Percentiles rank a stretch among this genome's conserved stretches.
Conservation (phyloP, 2,329 filamentous ascomycete genomes). For the Pezicula carpinea region DNA sequence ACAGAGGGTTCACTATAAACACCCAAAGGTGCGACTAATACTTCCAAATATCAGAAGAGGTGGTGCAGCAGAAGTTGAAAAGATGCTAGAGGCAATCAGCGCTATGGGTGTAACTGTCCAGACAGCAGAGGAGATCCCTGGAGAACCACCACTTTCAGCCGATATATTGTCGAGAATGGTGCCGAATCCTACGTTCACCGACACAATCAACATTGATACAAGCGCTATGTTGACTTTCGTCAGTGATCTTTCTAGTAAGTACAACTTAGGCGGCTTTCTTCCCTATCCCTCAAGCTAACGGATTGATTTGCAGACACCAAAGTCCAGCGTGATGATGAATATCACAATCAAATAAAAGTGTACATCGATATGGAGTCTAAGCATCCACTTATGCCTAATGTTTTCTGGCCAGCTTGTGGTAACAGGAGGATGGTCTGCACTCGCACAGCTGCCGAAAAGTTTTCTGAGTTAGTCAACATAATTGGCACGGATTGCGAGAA, state of each 20-base stretch:
- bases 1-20: constrained; percentile 52
- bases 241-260: constrained; percentile 50
- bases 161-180: constrained; percentile 29
- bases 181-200: constrained; percentile 33
- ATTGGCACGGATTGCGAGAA: constrained; percentile 57
- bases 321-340: constrained; percentile 27
- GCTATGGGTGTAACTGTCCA: constrained; percentile 36
- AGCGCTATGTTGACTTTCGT: constrained; percentile 65
- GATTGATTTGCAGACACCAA: background rate
- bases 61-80: constrained; percentile 48
- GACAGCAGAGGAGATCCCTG: constrained; percentile 23
- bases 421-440: constrained; percentile 55
- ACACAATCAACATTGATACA: constrained; percentile 51
- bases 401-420: constrained; percentile 57
- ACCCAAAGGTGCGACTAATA: constrained; percentile 55
- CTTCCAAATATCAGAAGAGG: constrained; percentile 53
- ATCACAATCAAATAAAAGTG: constrained; percentile 23
- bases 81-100: constrained; percentile 49
- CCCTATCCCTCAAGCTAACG: too few species aligned
- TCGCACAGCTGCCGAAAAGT: constrained; percentile 53
- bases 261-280: background rate
- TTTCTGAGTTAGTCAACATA: constrained; percentile 58
- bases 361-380: constrained; percentile 61
- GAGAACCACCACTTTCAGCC: constrained; percentile 11
- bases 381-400: constrained; percentile 52